Evolutionary conservation across 495 filamentous ascomycete genomes (phyloP).

Genomic region (Xylaria cubensis): DNA sequence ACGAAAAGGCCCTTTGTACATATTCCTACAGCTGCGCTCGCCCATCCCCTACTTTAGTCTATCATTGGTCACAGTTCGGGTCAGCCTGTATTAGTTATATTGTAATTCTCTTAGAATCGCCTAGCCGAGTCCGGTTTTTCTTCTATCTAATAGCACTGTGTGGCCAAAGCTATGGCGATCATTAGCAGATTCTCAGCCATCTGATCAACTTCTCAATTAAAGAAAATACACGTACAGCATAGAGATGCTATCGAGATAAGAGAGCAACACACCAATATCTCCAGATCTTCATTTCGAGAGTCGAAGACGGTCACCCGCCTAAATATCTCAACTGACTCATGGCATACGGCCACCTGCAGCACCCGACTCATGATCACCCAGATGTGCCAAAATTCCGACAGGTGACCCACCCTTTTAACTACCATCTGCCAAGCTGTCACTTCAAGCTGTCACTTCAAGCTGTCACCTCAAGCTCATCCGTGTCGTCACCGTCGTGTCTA

Average conservation of each 20-base stretch:
- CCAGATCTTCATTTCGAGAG: not conserved
- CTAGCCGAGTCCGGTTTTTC: not conserved
- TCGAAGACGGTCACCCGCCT: conserved; percentile 17
- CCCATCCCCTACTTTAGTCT: not conserved
- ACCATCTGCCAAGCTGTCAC: not conserved
- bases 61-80: not conserved
- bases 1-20: not conserved
- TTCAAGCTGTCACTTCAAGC: not conserved
- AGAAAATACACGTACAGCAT: not conserved
- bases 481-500: not conserved
- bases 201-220: not conserved
- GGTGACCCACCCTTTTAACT: conserved; percentile 14
- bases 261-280: not conserved
- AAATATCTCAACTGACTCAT: not conserved
- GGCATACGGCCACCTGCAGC: conserved; percentile 6
- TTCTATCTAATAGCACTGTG: not conserved
- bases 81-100: not conserved
- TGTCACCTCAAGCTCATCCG: not conserved
- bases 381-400: not conserved
- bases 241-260: not conserved
- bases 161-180: not conserved
- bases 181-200: not conserved
- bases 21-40: not conserved
- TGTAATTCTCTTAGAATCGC: not conserved
- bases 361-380: conserved; percentile 25